These are phyloP conservation scores for Fragilariopsis cylindrus DNA, from an alignment of 108 stramenopile species.

Conservation along the genomic window DNA sequence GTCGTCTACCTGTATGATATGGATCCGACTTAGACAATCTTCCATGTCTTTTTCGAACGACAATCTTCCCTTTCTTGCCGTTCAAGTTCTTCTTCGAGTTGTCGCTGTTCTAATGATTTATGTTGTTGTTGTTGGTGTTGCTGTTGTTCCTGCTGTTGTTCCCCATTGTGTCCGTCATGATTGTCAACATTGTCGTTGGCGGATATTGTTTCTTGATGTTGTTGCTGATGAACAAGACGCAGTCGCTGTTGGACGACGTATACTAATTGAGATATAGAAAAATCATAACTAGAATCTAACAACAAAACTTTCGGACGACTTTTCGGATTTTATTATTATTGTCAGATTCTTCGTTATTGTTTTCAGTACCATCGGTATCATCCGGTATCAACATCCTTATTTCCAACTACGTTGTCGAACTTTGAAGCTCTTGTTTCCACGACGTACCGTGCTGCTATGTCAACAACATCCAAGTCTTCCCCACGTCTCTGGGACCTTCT, in stretches of 20 bases:
- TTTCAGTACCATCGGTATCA: neutral
- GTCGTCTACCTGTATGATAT: conserved; percentile 8
- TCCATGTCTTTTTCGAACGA: conserved; percentile 20
- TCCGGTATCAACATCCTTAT: neutral
- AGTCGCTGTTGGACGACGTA: conserved; percentile 28
- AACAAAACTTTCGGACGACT: conserved; percentile 31
- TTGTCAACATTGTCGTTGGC: neutral
- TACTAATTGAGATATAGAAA: conserved; percentile 15
- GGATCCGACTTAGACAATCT: conserved; percentile 37
- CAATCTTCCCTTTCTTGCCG: neutral
- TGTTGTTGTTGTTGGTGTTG: neutral
- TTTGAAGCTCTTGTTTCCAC: conserved; percentile 34
- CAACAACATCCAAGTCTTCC: conserved; percentile 43
- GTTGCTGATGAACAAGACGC: neutral
- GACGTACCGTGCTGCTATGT: conserved; percentile 45
- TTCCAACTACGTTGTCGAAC: neutral
- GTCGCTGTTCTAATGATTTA: neutral
- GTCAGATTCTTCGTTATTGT: neutral
- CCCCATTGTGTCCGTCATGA: neutral
- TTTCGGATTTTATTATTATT: neutral
- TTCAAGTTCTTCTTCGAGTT: neutral
- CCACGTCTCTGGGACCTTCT: conserved; percentile 20
- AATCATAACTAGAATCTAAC: conserved; percentile 31
- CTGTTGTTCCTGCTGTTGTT: neutral
- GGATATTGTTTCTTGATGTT: neutral